A percentile compares a stretch with the other conserved stretches of the same genome.
phyloP scores from a whole-genome alignment of 2,329 filamentous ascomycete species.

The Colletotrichum lentis region DNA sequence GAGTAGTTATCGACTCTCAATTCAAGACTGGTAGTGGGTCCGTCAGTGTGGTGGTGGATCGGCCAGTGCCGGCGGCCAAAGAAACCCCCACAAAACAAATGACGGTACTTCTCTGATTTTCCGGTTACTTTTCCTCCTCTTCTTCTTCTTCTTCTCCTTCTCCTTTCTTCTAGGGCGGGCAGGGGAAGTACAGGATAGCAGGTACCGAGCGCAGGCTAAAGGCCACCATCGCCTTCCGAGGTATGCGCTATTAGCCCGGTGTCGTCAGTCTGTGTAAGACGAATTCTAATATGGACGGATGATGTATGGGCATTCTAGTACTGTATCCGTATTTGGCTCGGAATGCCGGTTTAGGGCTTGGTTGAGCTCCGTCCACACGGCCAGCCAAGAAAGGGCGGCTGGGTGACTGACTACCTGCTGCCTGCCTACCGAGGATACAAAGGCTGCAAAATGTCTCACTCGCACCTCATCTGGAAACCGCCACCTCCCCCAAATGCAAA shows the following conservation, averaged over 20 bases:
- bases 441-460: background rate
- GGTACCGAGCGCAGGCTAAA: background rate
- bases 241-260: background rate
- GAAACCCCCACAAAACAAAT: conserved; percentile 10
- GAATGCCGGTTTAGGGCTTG: conserved; percentile 7
- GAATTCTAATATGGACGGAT: background rate
- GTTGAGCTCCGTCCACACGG: background rate
- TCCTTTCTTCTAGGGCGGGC: no score
- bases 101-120: background rate
- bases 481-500: no score
- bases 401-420: conserved; percentile 5
- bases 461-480: background rate
- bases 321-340: background rate
- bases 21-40: background rate
- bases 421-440: background rate
- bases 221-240: background rate
- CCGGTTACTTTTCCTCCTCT: background rate
- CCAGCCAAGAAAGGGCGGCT: background rate
- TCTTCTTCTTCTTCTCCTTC: background rate
- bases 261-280: background rate
- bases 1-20: background rate
- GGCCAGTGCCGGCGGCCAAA: conserved; percentile 16
- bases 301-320: background rate
- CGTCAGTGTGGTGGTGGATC: background rate
- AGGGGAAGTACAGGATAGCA: background rate